phyloP scores from a whole-genome alignment of 1,139 yeast species.

The Yamadazyma diddensiae region DNA sequence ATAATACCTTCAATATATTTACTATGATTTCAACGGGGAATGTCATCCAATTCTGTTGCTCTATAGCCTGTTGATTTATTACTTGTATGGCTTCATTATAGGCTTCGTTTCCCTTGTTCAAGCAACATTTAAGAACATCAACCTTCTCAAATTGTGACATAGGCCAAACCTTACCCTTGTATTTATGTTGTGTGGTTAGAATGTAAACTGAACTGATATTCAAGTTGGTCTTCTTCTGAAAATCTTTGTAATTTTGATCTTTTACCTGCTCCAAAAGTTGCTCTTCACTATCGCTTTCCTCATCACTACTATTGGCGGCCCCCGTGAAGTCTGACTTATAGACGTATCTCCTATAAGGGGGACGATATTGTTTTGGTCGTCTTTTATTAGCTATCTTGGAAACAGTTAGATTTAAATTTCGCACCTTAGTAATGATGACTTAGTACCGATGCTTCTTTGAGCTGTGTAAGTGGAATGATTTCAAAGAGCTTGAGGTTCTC shows the following conservation, averaged over 20 bases:
- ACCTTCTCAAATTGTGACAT: conserved; percentile 44
- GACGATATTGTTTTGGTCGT: conserved; percentile 76
- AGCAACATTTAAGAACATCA: conserved; percentile 39
- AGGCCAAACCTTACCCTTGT: conserved; percentile 38
- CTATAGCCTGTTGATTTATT: conserved; percentile 14
- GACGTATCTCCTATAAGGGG: conserved; percentile 74
- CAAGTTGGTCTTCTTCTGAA: conserved; percentile 24
- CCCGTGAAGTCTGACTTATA: conserved; percentile 52
- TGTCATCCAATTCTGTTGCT: conserved; percentile 21
- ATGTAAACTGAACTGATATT: conserved; percentile 36
- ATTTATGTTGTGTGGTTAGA: conserved; percentile 22
- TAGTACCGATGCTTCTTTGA: neutral
- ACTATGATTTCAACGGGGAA: conserved; percentile 63
- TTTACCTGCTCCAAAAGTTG: conserved; percentile 9
- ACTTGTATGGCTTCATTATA: conserved; percentile 15
- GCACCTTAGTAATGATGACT: too few species aligned
- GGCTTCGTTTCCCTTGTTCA: conserved; percentile 18
- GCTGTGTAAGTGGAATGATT: neutral
- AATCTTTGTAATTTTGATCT: conserved; percentile 17
- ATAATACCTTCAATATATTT: conserved; percentile 45
- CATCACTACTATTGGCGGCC: conserved; percentile 30
- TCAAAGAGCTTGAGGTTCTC: neutral
- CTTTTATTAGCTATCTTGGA: conserved; percentile 75
- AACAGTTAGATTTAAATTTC: conserved; percentile 2
- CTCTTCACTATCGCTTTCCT: conserved; percentile 30